Percentiles rank a stretch among this genome's conserved stretches.
Conservation (phyloP, 768 basidiomycete species). For the Pisolithus microcarpus region DNA sequence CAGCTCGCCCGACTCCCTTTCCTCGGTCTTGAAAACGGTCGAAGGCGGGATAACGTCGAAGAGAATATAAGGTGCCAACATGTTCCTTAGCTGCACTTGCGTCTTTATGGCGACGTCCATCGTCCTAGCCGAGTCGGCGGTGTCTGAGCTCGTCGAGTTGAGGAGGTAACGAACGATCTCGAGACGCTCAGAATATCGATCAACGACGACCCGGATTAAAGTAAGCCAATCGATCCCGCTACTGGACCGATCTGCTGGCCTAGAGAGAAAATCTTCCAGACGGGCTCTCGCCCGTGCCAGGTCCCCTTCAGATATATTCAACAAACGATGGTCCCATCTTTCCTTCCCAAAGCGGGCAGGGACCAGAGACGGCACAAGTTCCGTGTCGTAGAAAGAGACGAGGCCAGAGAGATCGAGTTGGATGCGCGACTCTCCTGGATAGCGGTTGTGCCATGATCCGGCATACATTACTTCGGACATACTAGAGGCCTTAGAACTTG, state of each 20-base stretch:
- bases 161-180: constrained; percentile 34
- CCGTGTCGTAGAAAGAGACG: constrained; percentile 39
- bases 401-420: constrained; percentile 34
- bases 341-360: constrained; percentile 17
- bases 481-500: not conserved
- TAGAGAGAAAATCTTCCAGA: not conserved
- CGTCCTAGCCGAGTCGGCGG: constrained; percentile 7
- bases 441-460: constrained; percentile 35
- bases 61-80: constrained; percentile 10
- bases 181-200: constrained; percentile 37
- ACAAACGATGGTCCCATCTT: constrained; percentile 30
- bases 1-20: no score
- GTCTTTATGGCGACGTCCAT: constrained; percentile 3
- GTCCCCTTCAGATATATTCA: constrained; percentile 17
- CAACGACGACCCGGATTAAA: constrained; percentile 30
- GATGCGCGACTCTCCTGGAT: constrained; percentile 40
- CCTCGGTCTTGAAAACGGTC: no score
- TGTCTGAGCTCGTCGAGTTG: constrained; percentile 5
- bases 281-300: not conserved
- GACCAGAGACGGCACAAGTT: constrained; percentile 30
- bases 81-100: constrained; percentile 15
- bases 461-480: constrained; percentile 23
- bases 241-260: constrained; percentile 11
- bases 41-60: not conserved
- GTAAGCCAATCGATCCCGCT: constrained; percentile 36